Base-by-base conservation (phyloP, 1,139 yeast genomes). In the Pneumocystis wakefieldiae region DNA sequence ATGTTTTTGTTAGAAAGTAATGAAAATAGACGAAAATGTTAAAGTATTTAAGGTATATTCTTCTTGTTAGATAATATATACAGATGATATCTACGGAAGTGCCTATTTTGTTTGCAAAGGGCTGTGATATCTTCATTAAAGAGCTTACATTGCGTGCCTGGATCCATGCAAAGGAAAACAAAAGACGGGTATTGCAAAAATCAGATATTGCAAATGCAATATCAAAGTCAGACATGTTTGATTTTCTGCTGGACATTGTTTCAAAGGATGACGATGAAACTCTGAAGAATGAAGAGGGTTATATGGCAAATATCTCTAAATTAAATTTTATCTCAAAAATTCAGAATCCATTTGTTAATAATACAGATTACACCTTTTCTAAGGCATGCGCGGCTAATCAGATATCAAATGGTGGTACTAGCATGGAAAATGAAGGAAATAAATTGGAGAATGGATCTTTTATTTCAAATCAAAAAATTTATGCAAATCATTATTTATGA, bases 31-130 rank as follows among this genome's bases (percentile, higher is more conserved):
- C 73, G 96, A 90, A 72, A 97, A 91, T 68, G 97, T 48, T 48
- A 48, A 48, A 15, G 55, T 48, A 24, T 48, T 48, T 5, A 48
- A 12, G 29, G n/a, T n/a, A 39, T n/a, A 39, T 12, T 10, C 24
- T 24, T 92, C 24, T 19, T 57, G 7, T 4, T 57, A 19, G 24
- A 57, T 24, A 24, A 57, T 24, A 32, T 10, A 38, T 57, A 62
- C 82, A 91, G 68, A 92, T 92, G 98, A 92, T 92, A 66, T 84
- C 94, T 68, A 97, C 98, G 1, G 98, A 92, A 75, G 97, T 97
- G 0, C 98, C 98, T 1, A 90, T 92, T 53, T 76, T 92, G 67
- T 92, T 92, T 77, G 97, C 98, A 61, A 92, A 92, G 74, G 97
- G 97, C 0, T 92, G 98, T 75, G 98, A 92, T 73, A 85, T 92